Conservation (phyloP, 177 flowering plant species). For the Vitis hybrid region DNA sequence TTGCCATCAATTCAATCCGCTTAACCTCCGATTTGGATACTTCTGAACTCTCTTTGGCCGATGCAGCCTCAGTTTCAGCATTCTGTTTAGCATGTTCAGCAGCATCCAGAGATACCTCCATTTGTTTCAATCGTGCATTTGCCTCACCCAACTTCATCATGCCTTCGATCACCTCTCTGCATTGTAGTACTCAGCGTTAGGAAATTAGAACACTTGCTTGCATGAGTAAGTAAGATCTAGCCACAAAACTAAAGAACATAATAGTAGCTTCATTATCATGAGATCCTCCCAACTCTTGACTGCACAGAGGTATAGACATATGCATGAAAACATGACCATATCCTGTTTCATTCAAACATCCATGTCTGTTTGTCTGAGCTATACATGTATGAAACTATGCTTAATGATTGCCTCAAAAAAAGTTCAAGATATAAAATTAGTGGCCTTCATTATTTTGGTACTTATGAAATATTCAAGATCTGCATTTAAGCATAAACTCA, state of each 20-base stretch:
- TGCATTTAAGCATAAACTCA: no score
- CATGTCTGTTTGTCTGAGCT: background rate
- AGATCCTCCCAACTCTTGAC: background rate
- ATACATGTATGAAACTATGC: no score
- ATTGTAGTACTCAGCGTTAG: background rate
- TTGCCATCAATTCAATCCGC: constrained; percentile 63
- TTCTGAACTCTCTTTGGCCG: constrained; percentile 64
- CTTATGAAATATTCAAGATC: no score
- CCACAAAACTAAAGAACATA: background rate
- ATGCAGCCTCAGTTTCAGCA: constrained; percentile 66
- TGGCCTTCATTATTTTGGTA: no score
- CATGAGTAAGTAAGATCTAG: background rate
- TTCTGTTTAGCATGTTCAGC: constrained; percentile 54
- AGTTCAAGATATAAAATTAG: no score
- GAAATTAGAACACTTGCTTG: background rate
- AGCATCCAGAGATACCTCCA: constrained; percentile 72
- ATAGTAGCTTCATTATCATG: background rate
- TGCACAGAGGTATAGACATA: background rate
- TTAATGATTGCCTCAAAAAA: no score
- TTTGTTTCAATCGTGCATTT: constrained; percentile 61
- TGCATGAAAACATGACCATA: background rate
- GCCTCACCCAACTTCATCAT: constrained; percentile 70
- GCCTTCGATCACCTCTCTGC: constrained; percentile 76
- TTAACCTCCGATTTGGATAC: constrained; percentile 46
- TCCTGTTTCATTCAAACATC: background rate